Evolutionary conservation across 345 rosid species (phyloP).

Genomic region (Eucalyptus sp.): DNA sequence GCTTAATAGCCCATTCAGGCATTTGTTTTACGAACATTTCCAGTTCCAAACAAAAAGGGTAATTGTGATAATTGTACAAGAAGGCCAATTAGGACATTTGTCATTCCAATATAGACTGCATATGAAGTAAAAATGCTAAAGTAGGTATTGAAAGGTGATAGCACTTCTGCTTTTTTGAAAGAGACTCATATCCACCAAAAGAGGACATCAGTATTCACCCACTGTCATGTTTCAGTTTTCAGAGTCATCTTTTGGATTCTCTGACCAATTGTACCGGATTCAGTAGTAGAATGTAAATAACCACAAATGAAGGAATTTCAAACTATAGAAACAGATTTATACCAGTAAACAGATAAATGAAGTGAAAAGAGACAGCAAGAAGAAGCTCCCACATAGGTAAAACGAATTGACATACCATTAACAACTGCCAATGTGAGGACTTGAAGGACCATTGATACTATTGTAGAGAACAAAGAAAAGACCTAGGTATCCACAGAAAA

Average conservation of each 20-base stretch:
- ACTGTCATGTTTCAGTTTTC: background rate
- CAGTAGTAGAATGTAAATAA: background rate
- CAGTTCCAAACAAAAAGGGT: background rate
- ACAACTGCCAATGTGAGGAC: constrained; percentile 41
- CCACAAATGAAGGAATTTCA: background rate
- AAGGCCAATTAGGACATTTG: background rate
- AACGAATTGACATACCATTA: constrained; percentile 39
- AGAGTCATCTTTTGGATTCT: background rate
- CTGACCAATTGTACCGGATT: background rate
- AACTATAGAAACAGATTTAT: background rate
- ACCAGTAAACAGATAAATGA: background rate
- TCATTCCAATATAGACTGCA: background rate
- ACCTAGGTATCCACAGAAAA: constrained; percentile 38
- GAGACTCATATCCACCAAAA: background rate
- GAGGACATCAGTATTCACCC: background rate
- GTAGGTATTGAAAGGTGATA: background rate
- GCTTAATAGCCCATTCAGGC: background rate
- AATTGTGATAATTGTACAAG: background rate
- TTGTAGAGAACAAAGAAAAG: constrained; percentile 63
- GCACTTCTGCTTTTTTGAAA: background rate
- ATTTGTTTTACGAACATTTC: background rate
- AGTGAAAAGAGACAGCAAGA: background rate
- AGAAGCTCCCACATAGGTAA: background rate
- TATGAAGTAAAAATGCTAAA: background rate
- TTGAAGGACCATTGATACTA: constrained; percentile 49